Conservation (phyloP, 768 basidiomycete species). For the Suillus clintonianus region DNA sequence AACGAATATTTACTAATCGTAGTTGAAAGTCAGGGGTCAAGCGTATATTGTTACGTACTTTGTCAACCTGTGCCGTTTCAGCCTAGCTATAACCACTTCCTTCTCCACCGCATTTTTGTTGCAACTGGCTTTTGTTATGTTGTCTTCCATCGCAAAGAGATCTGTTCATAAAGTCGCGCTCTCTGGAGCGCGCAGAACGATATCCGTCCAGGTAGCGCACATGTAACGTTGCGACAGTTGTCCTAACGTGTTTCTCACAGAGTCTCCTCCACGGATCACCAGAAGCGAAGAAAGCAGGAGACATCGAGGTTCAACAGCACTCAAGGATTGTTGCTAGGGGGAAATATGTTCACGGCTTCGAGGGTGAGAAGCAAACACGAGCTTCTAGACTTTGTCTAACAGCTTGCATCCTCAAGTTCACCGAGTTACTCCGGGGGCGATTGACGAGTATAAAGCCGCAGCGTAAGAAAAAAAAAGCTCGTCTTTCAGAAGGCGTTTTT, state of each 20-base stretch:
- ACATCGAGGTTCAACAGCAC: slow-evolving; percentile 76
- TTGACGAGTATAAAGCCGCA: slow-evolving; percentile 83
- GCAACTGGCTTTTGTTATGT: slow-evolving; percentile 16
- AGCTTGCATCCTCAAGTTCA: slow-evolving; percentile 56
- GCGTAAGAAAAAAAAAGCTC: slow-evolving; percentile 62
- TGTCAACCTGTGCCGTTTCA: not conserved
- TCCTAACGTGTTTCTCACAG: slow-evolving; percentile 44
- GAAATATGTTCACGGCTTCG: slow-evolving; percentile 91
- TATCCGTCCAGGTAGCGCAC: slow-evolving; percentile 63
- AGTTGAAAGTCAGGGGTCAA: slow-evolving; percentile 3
- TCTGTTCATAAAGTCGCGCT: slow-evolving; percentile 15
- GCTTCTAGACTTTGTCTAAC: slow-evolving; percentile 4
- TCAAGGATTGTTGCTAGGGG: slow-evolving; percentile 88
- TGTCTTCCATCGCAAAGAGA: slow-evolving; percentile 19
- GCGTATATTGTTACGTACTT: not conserved
- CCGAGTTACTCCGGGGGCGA: slow-evolving; percentile 77
- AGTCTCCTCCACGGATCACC: slow-evolving; percentile 91
- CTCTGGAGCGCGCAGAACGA: slow-evolving; percentile 42
- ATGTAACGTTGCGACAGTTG: slow-evolving; percentile 19
- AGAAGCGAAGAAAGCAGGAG: slow-evolving; percentile 83
- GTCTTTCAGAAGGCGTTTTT: slow-evolving; percentile 6
- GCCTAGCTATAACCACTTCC: not conserved
- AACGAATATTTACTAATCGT: not conserved
- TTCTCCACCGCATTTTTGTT: not conserved
- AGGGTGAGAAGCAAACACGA: slow-evolving; percentile 49